A percentile compares a stretch with the other conserved stretches of the same genome.
These are phyloP conservation scores for Trichoderma asperellum DNA, from an alignment of 2,329 filamentous ascomycete genomes.

Conservation along the genomic window DNA sequence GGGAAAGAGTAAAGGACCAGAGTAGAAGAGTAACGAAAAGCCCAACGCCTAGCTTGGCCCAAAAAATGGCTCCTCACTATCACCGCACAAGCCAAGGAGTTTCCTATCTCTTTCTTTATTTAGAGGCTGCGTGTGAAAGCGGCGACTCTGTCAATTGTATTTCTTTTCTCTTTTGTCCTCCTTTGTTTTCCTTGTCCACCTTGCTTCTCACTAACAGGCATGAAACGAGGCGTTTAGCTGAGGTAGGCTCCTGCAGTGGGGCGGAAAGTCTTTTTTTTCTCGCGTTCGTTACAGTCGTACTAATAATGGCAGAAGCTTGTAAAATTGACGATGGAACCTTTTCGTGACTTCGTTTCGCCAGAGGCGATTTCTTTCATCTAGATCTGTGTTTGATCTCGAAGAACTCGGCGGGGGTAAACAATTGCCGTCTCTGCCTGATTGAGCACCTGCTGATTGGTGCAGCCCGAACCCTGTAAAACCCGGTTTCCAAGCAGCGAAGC, in stretches of 20 bases:
- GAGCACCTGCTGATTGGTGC: conserved; percentile 22
- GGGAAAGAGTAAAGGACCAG: conserved; percentile 25
- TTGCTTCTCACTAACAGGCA: conserved; percentile 17
- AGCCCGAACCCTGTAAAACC: conserved; percentile 16
- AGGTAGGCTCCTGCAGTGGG: conserved; percentile 25
- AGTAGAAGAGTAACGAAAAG: conserved; percentile 36
- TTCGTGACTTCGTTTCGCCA: conserved; percentile 20
- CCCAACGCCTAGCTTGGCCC: conserved; percentile 40
- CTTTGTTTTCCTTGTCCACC: conserved; percentile 26
- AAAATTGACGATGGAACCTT: conserved; percentile 18
- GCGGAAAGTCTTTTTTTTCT: conserved; percentile 31
- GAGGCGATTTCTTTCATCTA: conserved; percentile 8
- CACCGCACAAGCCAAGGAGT: conserved; percentile 27
- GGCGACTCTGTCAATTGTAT: background rate
- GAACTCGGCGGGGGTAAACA: conserved; percentile 11
- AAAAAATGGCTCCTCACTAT: conserved; percentile 20
- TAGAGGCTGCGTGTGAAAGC: conserved; percentile 13
- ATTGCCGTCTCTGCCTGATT: conserved; percentile 28
- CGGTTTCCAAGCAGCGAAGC: conserved; percentile 8
- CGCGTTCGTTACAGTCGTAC: conserved; percentile 41
- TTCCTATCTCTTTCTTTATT: conserved; percentile 9
- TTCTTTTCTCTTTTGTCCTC: conserved; percentile 15
- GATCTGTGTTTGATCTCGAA: background rate
- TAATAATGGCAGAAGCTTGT: conserved; percentile 35
- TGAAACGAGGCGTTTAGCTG: conserved; percentile 18